A percentile compares a stretch with the other conserved stretches of the same genome.
Evolutionary conservation across 177 flowering plant genomes (phyloP).

Genomic region (Viscum album): DNA sequence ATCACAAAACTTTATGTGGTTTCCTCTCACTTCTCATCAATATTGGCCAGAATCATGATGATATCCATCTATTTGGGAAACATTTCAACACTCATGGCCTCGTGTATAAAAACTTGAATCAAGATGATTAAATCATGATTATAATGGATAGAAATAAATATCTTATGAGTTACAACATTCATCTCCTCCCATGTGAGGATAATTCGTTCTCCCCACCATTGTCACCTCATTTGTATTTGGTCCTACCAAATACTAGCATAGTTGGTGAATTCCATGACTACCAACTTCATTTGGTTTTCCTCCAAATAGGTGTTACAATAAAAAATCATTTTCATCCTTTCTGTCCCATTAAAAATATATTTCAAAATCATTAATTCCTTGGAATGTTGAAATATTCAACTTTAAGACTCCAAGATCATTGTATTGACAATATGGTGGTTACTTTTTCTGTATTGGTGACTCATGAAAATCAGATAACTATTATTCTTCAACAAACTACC

Average conservation of each 20-base stretch:
- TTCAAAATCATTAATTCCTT: not conserved
- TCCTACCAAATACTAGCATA: not conserved
- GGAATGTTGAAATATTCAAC: not conserved
- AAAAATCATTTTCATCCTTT: not conserved
- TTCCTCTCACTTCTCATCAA: not conserved
- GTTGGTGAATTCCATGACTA: not conserved
- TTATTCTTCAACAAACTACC: not conserved
- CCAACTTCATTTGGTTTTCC: not conserved
- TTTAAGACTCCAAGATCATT: not conserved
- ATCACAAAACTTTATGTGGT: not conserved
- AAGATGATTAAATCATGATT: not conserved
- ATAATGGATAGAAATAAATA: not conserved
- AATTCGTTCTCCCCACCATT: not conserved
- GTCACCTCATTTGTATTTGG: not conserved
- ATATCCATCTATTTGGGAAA: not conserved
- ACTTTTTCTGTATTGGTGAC: not conserved
- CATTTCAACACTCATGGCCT: not conserved
- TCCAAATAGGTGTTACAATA: not conserved
- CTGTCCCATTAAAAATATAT: not conserved
- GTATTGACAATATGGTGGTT: not conserved
- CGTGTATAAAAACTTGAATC: not conserved
- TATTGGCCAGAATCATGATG: not conserved
- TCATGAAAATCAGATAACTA: not conserved
- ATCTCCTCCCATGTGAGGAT: not conserved
- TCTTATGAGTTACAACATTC: not conserved